Conservation (phyloP, 208 protist species). For the Entamoeba histolytica region DNA sequence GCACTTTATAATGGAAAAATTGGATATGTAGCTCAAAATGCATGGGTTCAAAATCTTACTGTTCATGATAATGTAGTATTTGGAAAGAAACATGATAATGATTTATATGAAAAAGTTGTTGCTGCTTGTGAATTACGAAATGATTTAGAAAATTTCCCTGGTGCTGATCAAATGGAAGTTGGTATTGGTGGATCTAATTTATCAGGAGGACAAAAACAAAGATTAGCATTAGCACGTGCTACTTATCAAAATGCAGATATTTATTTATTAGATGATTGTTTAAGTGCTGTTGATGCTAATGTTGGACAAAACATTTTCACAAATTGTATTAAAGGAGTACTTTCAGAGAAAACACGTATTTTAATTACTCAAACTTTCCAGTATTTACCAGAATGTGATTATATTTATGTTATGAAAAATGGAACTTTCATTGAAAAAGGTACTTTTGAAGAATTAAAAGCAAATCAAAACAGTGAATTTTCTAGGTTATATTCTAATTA, state of each 20-base stretch:
- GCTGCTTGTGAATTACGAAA: constrained; percentile 44
- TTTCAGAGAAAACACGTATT: not conserved
- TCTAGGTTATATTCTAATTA: not conserved
- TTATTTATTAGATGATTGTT: not conserved
- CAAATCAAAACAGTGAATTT: not conserved
- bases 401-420: not conserved
- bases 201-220: constrained; percentile 49
- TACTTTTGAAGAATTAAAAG: not conserved
- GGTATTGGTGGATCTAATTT: constrained; percentile 58
- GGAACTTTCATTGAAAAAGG: not conserved
- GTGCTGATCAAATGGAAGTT: constrained; percentile 43
- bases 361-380: not conserved
- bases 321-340: not conserved
- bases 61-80: constrained; percentile 66
- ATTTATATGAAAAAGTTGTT: constrained; percentile 30
- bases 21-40: constrained; percentile 59
- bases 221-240: constrained; percentile 41
- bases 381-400: not conserved
- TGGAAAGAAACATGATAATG: constrained; percentile 30
- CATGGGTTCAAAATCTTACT: constrained; percentile 66
- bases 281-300: constrained; percentile 8
- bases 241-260: constrained; percentile 38
- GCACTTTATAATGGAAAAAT: constrained; percentile 25
- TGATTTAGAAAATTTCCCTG: constrained; percentile 52
- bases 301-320: not conserved